These are phyloP conservation scores for Pythium utonaiense DNA, from an alignment of 352 stramenopile species.

Conservation along the genomic window DNA sequence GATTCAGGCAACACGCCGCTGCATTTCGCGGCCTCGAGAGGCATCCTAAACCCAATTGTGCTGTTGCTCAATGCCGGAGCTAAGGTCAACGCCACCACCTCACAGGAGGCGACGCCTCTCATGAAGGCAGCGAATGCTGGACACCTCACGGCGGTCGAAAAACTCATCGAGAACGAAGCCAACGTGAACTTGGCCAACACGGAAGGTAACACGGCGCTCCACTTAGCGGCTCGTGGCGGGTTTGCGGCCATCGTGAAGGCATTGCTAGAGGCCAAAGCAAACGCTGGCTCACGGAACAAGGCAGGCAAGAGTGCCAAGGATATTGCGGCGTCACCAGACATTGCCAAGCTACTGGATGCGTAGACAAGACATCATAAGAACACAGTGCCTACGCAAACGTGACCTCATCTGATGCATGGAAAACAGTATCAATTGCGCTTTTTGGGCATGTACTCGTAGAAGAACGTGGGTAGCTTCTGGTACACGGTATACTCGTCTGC, in stretches of 20 bases:
- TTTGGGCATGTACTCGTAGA: conserved; percentile 86
- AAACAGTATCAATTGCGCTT: conserved; percentile 49
- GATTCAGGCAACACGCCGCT: conserved; percentile 83
- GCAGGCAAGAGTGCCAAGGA: conserved; percentile 73
- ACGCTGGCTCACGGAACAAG: conserved; percentile 61
- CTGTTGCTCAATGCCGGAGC: conserved; percentile 71
- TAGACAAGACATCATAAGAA: not conserved
- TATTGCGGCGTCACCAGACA: conserved; percentile 53
- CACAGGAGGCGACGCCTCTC: conserved; percentile 77
- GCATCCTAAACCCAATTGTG: conserved; percentile 84
- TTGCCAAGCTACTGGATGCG: conserved; percentile 57
- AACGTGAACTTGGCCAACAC: conserved; percentile 55
- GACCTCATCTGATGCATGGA: too few species aligned
- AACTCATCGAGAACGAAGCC: conserved; percentile 83
- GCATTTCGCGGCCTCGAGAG: conserved; percentile 76
- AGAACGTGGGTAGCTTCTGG: conserved; percentile 84
- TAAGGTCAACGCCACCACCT: conserved; percentile 72
- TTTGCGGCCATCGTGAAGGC: conserved; percentile 70
- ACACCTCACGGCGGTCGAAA: conserved; percentile 80
- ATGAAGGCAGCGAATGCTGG: conserved; percentile 85
- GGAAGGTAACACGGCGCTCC: conserved; percentile 83
- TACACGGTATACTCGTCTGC: conserved; percentile 82
- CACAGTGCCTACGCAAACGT: too few species aligned
- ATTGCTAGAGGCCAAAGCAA: conserved; percentile 55
- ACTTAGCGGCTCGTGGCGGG: conserved; percentile 76